A percentile compares a stretch with the other conserved stretches of the same genome.
Evolutionary conservation across 139 green algal genomes (phyloP).

Genomic region (Coelastrella sp.): DNA sequence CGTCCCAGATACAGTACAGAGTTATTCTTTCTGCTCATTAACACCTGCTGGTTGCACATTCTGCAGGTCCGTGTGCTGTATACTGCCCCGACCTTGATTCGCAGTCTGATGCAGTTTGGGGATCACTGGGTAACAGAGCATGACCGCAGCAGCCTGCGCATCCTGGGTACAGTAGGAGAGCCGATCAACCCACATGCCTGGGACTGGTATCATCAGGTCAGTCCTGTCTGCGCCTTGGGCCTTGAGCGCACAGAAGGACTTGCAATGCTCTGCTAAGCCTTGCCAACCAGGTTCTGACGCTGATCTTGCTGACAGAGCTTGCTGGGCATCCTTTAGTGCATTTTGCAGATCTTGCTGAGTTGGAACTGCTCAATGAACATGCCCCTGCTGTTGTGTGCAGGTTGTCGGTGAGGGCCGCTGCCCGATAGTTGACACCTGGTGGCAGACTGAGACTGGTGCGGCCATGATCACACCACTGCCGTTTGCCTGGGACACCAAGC

Average conservation of each 20-base stretch:
- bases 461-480: constrained; percentile 92
- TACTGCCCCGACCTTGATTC: constrained; percentile 95
- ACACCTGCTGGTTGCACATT: not conserved
- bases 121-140: constrained; percentile 63
- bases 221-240: not conserved
- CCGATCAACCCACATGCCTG: constrained; percentile 99
- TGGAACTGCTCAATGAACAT: not conserved
- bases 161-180: constrained; percentile 97
- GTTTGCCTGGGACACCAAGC: constrained; percentile 81
- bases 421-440: constrained; percentile 97
- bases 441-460: constrained; percentile 95
- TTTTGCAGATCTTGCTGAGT: not conserved
- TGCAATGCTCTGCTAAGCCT: too few relatives aligned
- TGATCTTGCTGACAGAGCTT: too few relatives aligned
- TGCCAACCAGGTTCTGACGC: too few relatives aligned
- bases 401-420: constrained; percentile 72
- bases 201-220: constrained; percentile 72
- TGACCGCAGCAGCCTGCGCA: constrained; percentile 69
- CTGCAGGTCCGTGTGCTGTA: constrained; percentile 90
- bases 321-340: too few relatives aligned
- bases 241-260: too few relatives aligned
- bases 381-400: not conserved
- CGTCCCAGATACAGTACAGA: not conserved
- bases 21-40: not conserved
- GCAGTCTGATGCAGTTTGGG: constrained; percentile 88